Evolutionary conservation across 2,329 filamentous ascomycete species (phyloP).

Genomic region (Curvularia sp.): DNA sequence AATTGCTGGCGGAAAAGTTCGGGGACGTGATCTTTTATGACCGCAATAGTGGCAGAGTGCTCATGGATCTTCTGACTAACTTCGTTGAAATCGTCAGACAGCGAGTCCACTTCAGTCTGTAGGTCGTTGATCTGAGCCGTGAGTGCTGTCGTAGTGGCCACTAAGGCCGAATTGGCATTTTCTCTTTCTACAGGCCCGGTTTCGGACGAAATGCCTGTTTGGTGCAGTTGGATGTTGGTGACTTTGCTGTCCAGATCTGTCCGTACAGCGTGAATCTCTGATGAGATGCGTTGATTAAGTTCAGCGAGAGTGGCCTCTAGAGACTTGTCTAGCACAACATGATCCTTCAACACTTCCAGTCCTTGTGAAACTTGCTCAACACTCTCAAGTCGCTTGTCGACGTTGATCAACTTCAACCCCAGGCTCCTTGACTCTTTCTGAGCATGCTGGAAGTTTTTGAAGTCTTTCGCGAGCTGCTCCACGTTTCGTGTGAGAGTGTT

Average conservation of each 20-base stretch:
- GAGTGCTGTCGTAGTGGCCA: neutral
- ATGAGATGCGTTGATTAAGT: neutral
- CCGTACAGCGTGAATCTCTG: neutral
- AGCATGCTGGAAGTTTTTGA: neutral
- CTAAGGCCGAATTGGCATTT: neutral
- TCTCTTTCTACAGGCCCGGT: neutral
- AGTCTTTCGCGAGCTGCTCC: neutral
- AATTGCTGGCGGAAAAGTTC: slow-evolving; percentile 16
- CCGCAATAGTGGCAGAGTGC: neutral
- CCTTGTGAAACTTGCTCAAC: neutral
- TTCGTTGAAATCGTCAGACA: neutral
- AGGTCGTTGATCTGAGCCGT: neutral
- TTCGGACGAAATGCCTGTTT: neutral
- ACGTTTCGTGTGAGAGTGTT: neutral
- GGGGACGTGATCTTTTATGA: slow-evolving; percentile 6
- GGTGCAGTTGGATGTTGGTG: neutral
- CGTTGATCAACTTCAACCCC: neutral
- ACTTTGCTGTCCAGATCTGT: neutral
- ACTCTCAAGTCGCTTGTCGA: neutral
- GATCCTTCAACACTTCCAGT: neutral
- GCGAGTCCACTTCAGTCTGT: neutral
- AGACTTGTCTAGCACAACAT: neutral
- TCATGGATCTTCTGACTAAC: neutral
- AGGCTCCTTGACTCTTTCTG: neutral
- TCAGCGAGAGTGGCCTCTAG: neutral